A percentile compares a stretch with the other conserved stretches of the same genome.
Conservation (phyloP, 2,329 filamentous ascomycete species). For the Calycina herbarum region DNA sequence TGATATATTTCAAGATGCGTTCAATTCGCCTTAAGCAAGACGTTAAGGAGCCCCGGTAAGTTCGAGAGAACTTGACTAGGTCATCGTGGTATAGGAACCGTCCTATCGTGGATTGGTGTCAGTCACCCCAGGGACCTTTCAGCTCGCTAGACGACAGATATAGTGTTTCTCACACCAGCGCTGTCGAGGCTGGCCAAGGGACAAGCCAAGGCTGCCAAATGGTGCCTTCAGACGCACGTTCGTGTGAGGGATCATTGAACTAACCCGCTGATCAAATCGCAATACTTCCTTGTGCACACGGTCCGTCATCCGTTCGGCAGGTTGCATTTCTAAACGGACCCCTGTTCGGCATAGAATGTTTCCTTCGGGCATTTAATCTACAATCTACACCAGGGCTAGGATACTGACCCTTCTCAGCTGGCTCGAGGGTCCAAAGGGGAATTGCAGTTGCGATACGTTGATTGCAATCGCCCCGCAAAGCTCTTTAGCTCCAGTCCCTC, state of each 20-base stretch:
- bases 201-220: conserved; percentile 12
- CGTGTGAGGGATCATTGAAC: conserved; percentile 6
- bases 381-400: conserved; percentile 5
- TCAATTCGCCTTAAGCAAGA: not conserved
- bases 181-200: not conserved
- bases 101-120: not conserved
- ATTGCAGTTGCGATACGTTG: conserved; percentile 8
- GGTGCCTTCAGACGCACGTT: conserved; percentile 1
- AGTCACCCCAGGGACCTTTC: not conserved
- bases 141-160: conserved; percentile 1
- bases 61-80: not conserved
- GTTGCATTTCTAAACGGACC: conserved; percentile 26
- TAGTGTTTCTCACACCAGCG: not conserved
- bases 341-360: conserved; percentile 30
- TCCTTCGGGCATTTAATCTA: conserved; percentile 29
- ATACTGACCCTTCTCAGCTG: not conserved
- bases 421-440: conserved; percentile 2
- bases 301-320: conserved; percentile 20
- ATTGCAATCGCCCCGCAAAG: not conserved
- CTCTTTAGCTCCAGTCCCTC: not conserved
- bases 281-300: conserved; percentile 22
- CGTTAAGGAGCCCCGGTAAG: not conserved
- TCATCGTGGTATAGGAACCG: not conserved
- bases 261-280: conserved; percentile 24
- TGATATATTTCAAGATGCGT: not conserved